Evolutionary conservation across 495 filamentous ascomycete genomes (phyloP).

Genomic region (Hypoxylon fuscum): DNA sequence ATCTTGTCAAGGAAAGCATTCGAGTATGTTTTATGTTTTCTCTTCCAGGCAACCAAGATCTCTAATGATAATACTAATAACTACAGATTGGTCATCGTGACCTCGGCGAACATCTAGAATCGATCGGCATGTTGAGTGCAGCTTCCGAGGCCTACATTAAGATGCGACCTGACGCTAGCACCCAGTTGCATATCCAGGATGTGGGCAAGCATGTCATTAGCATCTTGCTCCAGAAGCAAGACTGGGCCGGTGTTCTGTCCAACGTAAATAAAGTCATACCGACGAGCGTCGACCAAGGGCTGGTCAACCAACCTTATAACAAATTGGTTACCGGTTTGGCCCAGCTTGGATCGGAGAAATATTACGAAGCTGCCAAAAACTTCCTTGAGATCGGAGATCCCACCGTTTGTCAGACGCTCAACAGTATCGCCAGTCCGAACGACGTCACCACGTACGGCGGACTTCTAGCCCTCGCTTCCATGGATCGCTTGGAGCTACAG

Average conservation of each 20-base stretch:
- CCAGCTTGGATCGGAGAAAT: conserved; percentile 70
- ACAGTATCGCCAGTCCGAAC: conserved; percentile 79
- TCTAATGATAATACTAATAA: conserved; percentile 5
- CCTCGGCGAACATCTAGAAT: conserved; percentile 56
- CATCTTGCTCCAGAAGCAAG: conserved; percentile 53
- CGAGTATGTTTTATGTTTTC: conserved; percentile 70
- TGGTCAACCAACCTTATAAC: conserved; percentile 68
- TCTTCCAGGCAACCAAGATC: neutral
- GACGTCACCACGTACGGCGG: conserved; percentile 94
- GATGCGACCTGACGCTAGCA: conserved; percentile 59
- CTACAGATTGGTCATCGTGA: conserved; percentile 59
- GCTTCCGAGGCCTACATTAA: conserved; percentile 53
- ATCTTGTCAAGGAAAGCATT: conserved; percentile 97
- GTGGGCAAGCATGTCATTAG: conserved; percentile 54
- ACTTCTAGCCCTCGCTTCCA: conserved; percentile 87
- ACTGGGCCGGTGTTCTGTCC: conserved; percentile 64
- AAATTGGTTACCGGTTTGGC: conserved; percentile 74
- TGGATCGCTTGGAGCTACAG: conserved; percentile 82
- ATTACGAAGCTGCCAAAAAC: conserved; percentile 73
- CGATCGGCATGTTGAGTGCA: conserved; percentile 50
- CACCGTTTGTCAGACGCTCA: conserved; percentile 65
- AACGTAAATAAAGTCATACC: conserved; percentile 73
- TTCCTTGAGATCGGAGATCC: conserved; percentile 70
- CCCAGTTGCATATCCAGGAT: conserved; percentile 53
- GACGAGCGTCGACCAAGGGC: conserved; percentile 66